phyloP scores from a whole-genome alignment of 1,284 basidiomycete species.

The Sporisorium graminicola region DNA sequence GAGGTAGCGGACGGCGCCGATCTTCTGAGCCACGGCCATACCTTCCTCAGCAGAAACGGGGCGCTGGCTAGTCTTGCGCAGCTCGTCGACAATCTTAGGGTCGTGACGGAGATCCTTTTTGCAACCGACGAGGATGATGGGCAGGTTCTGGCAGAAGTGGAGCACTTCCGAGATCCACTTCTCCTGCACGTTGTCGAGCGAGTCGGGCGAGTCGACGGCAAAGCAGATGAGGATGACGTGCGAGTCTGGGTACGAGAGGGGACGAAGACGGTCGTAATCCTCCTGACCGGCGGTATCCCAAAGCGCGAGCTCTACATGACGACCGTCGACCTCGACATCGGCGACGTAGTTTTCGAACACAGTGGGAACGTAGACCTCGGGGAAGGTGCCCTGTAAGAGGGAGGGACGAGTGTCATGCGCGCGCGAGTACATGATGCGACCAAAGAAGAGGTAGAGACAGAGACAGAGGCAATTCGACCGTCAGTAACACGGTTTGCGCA shows the following conservation, averaged over 20 bases:
- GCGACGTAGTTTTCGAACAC: slow-evolving; percentile 92
- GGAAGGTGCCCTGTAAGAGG: slow-evolving; percentile 80
- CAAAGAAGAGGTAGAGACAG: background rate
- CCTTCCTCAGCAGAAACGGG: slow-evolving; percentile 73
- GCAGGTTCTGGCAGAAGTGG: slow-evolving; percentile 88
- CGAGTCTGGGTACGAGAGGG: slow-evolving; percentile 87
- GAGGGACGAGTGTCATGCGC: background rate
- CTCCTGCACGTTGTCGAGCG: slow-evolving; percentile 93
- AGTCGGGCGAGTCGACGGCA: slow-evolving; percentile 90
- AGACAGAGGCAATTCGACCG: background rate
- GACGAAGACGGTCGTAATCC: slow-evolving; percentile 73
- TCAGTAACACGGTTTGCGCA: background rate
- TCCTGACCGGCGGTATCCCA: slow-evolving; percentile 98
- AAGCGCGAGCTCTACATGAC: slow-evolving; percentile 89
- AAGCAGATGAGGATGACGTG: slow-evolving; percentile 95
- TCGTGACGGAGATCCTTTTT: slow-evolving; percentile 75
- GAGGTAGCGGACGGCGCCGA: slow-evolving; percentile 86
- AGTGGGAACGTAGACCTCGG: slow-evolving; percentile 92
- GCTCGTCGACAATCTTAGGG: slow-evolving; percentile 70
- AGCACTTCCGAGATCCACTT: slow-evolving; percentile 97
- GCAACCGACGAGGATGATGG: slow-evolving; percentile 90
- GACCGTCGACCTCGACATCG: slow-evolving; percentile 89
- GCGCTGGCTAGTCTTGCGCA: slow-evolving; percentile 68
- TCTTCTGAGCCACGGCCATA: slow-evolving; percentile 87
- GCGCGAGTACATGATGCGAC: background rate